phyloP scores from a whole-genome alignment of 2,329 filamentous ascomycete genomes.

The Cercospora sp. region DNA sequence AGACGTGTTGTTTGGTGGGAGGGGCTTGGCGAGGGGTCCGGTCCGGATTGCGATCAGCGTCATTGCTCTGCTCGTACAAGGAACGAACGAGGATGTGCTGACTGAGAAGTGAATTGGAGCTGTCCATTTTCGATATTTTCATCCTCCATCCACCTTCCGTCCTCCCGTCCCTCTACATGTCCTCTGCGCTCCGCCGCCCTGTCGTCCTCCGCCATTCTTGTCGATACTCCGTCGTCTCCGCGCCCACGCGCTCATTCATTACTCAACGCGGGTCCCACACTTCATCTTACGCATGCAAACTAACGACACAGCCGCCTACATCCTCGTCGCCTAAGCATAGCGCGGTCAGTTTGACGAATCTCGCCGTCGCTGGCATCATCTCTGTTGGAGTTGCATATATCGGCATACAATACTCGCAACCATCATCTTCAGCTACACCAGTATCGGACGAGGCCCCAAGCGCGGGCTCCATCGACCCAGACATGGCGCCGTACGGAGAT shows the following conservation, averaged over 20 bases:
- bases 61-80: not conserved
- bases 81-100: not conserved
- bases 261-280: constrained; percentile 7
- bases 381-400: constrained; percentile 31
- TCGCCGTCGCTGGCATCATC: constrained; percentile 30
- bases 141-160: not conserved
- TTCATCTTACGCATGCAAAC: constrained; percentile 2
- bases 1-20: constrained; percentile 11
- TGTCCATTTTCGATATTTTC: constrained; percentile 1
- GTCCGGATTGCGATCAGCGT: constrained; percentile 5
- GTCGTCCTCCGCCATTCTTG: not conserved
- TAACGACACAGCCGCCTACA: constrained; percentile 6
- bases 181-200: constrained; percentile 7
- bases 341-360: constrained; percentile 27
- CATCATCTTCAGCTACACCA: not conserved
- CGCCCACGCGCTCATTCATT: not conserved
- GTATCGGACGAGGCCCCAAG: constrained; percentile 21
- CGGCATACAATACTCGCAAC: constrained; percentile 22
- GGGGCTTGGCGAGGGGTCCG: constrained; percentile 4
- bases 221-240: not conserved
- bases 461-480: constrained; percentile 18
- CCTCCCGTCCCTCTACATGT: not conserved
- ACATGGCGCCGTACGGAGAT: constrained; percentile 37
- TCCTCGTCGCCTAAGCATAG: constrained; percentile 15
- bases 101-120: constrained; percentile 3